A percentile compares a stretch with the other conserved stretches of the same genome.
Conservation (phyloP, 177 flowering plant genomes). For the Tripterygium wilfordii region DNA sequence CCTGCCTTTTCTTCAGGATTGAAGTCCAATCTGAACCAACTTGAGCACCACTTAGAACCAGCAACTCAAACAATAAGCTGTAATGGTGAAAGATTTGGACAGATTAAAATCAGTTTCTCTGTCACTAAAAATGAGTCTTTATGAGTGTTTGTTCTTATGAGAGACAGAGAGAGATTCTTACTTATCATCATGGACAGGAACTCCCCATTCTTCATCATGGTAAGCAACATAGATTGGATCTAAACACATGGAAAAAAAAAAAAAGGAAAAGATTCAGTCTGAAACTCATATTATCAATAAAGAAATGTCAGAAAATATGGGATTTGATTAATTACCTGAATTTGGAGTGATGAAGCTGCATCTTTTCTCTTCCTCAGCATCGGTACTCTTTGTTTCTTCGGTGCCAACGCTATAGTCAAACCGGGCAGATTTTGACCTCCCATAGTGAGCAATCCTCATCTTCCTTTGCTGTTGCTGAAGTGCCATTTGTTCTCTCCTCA, state of each 20-base stretch:
- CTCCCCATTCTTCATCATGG: conserved; percentile 99
- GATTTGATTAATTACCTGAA: conserved; percentile 74
- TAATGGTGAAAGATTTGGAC: too few species aligned
- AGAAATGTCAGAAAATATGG: too few species aligned
- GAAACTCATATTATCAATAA: too few species aligned
- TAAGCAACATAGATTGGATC: conserved; percentile 86
- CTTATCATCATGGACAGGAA: conserved; percentile 91
- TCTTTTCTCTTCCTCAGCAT: conserved; percentile 42
- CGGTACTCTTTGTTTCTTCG: conserved; percentile 12
- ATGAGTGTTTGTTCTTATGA: too few species aligned
- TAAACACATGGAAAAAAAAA: conserved; percentile 16
- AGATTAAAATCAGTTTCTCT: too few species aligned
- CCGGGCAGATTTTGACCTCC: conserved; percentile 58
- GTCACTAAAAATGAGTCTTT: too few species aligned
- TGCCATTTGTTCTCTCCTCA: conserved; percentile 74
- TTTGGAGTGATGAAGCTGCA: conserved; percentile 79
- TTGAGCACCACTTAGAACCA: conserved; percentile 75
- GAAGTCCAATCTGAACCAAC: conserved; percentile 95
- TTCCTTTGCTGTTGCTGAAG: conserved; percentile 63
- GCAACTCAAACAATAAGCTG: conserved; percentile 79
- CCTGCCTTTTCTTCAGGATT: conserved; percentile 67
- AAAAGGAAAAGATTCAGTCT: too few species aligned
- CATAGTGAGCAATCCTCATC: conserved; percentile 82
- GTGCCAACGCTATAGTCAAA: conserved; percentile 27
- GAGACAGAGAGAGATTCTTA: conserved; percentile 19